Conservation (phyloP, 2,329 filamentous ascomycete species). For the Mycogone perniciosa region DNA sequence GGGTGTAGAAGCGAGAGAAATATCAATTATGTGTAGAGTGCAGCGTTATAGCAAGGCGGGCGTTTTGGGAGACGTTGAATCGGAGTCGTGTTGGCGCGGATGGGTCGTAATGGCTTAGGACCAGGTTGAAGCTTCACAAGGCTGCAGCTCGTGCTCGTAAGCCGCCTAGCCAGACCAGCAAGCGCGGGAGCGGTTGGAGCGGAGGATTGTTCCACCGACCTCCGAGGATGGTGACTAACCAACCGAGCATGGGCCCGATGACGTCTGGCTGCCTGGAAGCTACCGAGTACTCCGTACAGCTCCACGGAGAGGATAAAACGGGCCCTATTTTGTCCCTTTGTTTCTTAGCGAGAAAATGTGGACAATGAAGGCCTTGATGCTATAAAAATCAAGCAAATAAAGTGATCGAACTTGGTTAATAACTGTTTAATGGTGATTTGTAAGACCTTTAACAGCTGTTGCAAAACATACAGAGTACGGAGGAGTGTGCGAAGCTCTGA, state of each 20-base stretch:
- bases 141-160: constrained; percentile 31
- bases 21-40: constrained; percentile 6
- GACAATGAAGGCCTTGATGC: too few species aligned
- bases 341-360: too few species aligned
- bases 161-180: constrained; percentile 14
- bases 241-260: neutral
- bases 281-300: neutral
- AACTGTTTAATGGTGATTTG: too few species aligned
- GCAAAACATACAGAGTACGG: too few species aligned
- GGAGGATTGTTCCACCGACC: constrained; percentile 8
- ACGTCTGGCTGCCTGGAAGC: neutral
- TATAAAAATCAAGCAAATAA: too few species aligned
- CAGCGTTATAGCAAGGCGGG: neutral
- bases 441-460: too few species aligned
- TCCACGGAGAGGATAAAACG: too few species aligned
- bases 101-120: constrained; percentile 18
- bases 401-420: too few species aligned
- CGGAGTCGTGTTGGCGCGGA: constrained; percentile 9
- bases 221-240: neutral
- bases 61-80: neutral
- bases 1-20: neutral
- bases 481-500: too few species aligned
- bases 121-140: constrained; percentile 29
- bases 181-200: neutral
- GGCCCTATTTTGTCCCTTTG: too few species aligned